Evolutionary conservation across 805 yeast species (phyloP).

Genomic region (Yamadazyma scolyti): DNA sequence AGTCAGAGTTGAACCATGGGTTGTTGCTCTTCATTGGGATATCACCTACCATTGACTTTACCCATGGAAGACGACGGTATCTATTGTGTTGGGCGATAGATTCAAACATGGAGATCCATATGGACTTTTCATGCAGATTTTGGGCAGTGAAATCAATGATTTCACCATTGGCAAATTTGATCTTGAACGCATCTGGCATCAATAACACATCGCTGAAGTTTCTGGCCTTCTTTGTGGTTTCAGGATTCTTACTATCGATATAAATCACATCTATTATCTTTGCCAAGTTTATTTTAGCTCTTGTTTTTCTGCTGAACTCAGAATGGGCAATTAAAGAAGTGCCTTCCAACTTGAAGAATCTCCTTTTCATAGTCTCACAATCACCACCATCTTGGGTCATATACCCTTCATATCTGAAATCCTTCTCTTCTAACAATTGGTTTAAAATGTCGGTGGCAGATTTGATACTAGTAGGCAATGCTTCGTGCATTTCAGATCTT

Average conservation of each 20-base stretch:
- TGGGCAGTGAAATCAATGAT: slow-evolving; percentile 84
- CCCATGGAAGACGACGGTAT: slow-evolving; percentile 62
- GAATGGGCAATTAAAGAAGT: slow-evolving; percentile 72
- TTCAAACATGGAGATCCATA: slow-evolving; percentile 65
- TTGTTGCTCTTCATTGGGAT: slow-evolving; percentile 4
- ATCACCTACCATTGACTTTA: slow-evolving; percentile 39
- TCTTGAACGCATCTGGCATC: slow-evolving; percentile 70
- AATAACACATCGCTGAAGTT: slow-evolving; percentile 70
- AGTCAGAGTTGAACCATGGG: slow-evolving; percentile 9
- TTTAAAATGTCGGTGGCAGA: slow-evolving; percentile 36
- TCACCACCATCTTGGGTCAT: slow-evolving; percentile 93
- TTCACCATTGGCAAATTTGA: slow-evolving; percentile 77
- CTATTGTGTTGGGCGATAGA: slow-evolving; percentile 52
- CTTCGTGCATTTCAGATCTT: slow-evolving; percentile 54
- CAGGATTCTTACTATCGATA: slow-evolving; percentile 36
- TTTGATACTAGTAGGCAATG: slow-evolving; percentile 66
- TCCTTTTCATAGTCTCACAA: slow-evolving; percentile 64
- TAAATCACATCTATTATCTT: slow-evolving; percentile 56
- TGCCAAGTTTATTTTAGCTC: slow-evolving; percentile 71
- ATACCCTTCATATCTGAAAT: slow-evolving; percentile 53
- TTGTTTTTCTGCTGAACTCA: slow-evolving; percentile 61
- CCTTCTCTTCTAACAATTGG: slow-evolving; percentile 25
- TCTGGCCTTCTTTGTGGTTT: slow-evolving; percentile 39
- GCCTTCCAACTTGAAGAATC: slow-evolving; percentile 74
- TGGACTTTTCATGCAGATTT: slow-evolving; percentile 50